Evolutionary conservation across 306 rosid species (phyloP).

Genomic region (Cucumis cinereus): DNA sequence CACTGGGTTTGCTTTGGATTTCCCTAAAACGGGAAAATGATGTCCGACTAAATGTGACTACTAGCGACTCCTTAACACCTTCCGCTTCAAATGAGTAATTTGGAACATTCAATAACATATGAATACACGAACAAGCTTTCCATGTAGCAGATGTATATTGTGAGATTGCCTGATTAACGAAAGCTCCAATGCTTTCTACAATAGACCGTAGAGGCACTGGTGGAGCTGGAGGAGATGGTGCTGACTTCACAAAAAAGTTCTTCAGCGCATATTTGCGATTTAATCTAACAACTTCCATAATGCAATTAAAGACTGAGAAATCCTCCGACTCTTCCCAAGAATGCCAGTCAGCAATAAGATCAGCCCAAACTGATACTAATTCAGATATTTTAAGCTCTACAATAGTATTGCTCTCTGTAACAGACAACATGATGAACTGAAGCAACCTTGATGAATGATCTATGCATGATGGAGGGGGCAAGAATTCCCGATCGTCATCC

Average conservation of each 20-base stretch:
- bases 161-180: slow-evolving; percentile 50
- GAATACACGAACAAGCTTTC: slow-evolving; percentile 82
- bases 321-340: slow-evolving; percentile 90
- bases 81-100: slow-evolving; percentile 48
- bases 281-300: slow-evolving; percentile 55
- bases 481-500: slow-evolving; percentile 31
- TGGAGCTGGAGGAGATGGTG: slow-evolving; percentile 69
- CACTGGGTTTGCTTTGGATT: slow-evolving; percentile 31
- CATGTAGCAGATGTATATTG: slow-evolving; percentile 75
- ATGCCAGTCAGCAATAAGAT: slow-evolving; percentile 71
- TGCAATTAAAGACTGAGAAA: slow-evolving; percentile 61
- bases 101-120: slow-evolving; percentile 52
- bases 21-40: slow-evolving; percentile 45
- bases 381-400: slow-evolving; percentile 61
- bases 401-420: slow-evolving; percentile 40
- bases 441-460: slow-evolving; percentile 66
- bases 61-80: slow-evolving; percentile 53
- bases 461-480: slow-evolving; percentile 47
- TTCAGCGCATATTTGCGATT: slow-evolving; percentile 29
- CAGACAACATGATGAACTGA: slow-evolving; percentile 38
- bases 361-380: slow-evolving; percentile 64
- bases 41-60: slow-evolving; percentile 38
- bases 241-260: slow-evolving; percentile 42
- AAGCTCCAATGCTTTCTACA: slow-evolving; percentile 57
- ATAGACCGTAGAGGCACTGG: slow-evolving; percentile 67